Conservation (phyloP, 139 green algal genomes). For the Auxenochlorella pyrenoidosa region DNA sequence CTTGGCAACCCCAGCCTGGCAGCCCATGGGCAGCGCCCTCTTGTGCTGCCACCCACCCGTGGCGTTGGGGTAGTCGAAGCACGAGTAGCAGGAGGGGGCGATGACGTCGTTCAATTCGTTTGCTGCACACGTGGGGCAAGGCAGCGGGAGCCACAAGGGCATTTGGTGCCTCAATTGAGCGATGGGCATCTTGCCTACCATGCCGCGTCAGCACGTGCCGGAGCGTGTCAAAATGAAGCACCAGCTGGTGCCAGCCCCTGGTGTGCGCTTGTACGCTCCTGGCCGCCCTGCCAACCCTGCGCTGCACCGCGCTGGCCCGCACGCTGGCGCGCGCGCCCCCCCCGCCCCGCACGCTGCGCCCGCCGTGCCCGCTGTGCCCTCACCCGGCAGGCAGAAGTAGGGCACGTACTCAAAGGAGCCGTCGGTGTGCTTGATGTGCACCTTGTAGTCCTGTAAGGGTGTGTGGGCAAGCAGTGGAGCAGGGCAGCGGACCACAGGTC, state of each 20-base stretch:
- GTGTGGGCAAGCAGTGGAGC: not conserved
- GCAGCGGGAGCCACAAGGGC: not conserved
- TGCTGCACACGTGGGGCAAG: not conserved
- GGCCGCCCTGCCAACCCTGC: too few species aligned
- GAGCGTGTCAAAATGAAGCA: too few species aligned
- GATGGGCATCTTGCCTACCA: too few species aligned
- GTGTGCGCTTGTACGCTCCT: too few species aligned
- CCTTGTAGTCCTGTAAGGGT: constrained; percentile 69
- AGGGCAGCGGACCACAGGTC: not conserved
- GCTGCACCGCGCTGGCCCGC: too few species aligned
- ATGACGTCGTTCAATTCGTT: constrained; percentile 52
- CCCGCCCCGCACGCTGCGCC: not conserved
- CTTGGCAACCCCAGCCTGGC: too few species aligned
- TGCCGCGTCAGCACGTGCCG: too few species aligned
- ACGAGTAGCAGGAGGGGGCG: constrained; percentile 92
- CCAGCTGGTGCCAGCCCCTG: too few species aligned
- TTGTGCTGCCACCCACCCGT: constrained; percentile 42
- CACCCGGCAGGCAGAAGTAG: constrained; percentile 96
- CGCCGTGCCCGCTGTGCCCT: not conserved
- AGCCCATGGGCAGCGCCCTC: not conserved
- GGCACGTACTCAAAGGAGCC: constrained; percentile 92
- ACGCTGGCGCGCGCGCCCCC: too few species aligned
- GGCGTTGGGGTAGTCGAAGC: constrained; percentile 98
- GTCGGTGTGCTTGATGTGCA: constrained; percentile 89
- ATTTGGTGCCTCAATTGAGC: too few species aligned